Conservation (phyloP, 2,329 filamentous ascomycete genomes). For the Harringtonia aguacate region DNA sequence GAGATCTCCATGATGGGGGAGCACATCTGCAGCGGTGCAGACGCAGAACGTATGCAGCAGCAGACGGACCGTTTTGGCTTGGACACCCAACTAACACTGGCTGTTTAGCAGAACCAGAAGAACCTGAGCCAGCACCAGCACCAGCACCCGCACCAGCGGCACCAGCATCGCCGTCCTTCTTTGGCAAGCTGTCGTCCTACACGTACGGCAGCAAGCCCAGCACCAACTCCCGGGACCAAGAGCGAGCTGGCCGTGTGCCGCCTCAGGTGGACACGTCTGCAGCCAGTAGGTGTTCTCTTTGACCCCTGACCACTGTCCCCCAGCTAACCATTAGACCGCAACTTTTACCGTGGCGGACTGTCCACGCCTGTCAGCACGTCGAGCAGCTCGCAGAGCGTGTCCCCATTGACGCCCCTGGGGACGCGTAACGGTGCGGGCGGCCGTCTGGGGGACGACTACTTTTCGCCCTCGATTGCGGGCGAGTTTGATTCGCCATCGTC, state of each 20-base stretch:
- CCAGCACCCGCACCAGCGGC: not conserved
- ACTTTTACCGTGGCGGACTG: slow-evolving; percentile 43
- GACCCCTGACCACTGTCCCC: not conserved
- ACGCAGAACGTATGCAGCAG: slow-evolving; percentile 34
- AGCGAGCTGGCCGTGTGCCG: slow-evolving; percentile 30
- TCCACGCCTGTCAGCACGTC: slow-evolving; percentile 54
- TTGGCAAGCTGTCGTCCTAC: slow-evolving; percentile 26
- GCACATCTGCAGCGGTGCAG: slow-evolving; percentile 52
- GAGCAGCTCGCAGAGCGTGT: slow-evolving; percentile 48
- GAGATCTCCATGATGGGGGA: slow-evolving; percentile 81
- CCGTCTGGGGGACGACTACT: slow-evolving; percentile 31
- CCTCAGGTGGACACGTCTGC: slow-evolving; percentile 44
- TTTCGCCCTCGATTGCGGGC: slow-evolving; percentile 32
- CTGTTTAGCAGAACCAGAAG: not conserved
- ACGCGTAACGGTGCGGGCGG: slow-evolving; percentile 23
- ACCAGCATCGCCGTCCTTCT: slow-evolving; percentile 9
- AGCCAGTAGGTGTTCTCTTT: slow-evolving; percentile 38
- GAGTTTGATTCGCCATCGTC: slow-evolving; percentile 28
- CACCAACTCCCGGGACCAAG: not conserved
- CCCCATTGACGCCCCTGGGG: slow-evolving; percentile 47
- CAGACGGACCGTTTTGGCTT: not conserved
- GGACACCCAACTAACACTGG: not conserved
- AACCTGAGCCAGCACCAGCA: not conserved
- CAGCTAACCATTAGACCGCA: slow-evolving; percentile 37
- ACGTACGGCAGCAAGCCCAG: slow-evolving; percentile 17